phyloP scores from a whole-genome alignment of 2,329 filamentous ascomycete genomes.

The Samsoniella hepiali region DNA sequence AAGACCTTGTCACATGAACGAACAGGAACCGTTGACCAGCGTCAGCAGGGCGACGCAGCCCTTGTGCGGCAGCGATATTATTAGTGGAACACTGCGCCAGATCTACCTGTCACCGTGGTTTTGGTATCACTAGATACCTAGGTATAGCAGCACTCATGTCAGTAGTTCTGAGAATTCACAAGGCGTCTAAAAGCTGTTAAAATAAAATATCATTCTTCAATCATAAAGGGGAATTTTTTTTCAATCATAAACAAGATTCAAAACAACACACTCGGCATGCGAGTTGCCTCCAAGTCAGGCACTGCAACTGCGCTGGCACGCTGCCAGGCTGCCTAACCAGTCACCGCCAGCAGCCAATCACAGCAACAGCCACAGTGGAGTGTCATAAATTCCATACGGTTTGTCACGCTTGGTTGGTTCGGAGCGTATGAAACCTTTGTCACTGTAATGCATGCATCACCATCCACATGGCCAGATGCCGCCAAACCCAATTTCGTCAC shows the following conservation, averaged over 20 bases:
- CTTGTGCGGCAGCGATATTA: background rate
- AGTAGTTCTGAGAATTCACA: too few relatives aligned
- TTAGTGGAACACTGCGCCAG: background rate
- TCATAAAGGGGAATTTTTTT: too few relatives aligned
- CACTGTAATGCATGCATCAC: background rate
- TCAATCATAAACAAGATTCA: too few relatives aligned
- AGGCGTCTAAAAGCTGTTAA: too few relatives aligned
- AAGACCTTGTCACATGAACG: background rate
- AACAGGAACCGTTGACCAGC: background rate
- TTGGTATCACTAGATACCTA: background rate
- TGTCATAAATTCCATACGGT: too few relatives aligned
- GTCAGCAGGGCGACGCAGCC: background rate
- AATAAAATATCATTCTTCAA: too few relatives aligned
- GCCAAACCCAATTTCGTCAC: constrained; percentile 18
- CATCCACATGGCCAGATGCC: constrained; percentile 19
- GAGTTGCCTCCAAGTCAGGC: too few relatives aligned
- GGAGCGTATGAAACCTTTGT: too few relatives aligned
- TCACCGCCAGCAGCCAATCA: constrained; percentile 8
- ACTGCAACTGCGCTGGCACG: background rate
- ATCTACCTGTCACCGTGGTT: background rate
- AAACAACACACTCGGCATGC: too few relatives aligned
- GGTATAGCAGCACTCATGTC: too few relatives aligned
- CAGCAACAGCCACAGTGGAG: background rate
- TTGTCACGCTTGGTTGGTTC: too few relatives aligned
- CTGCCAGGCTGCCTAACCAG: constrained; percentile 1